Evolutionary conservation across 305 asterid genomes (phyloP), one percentile per base, ranked within the genome.

Genomic region (Ajuga reptans): DNA sequence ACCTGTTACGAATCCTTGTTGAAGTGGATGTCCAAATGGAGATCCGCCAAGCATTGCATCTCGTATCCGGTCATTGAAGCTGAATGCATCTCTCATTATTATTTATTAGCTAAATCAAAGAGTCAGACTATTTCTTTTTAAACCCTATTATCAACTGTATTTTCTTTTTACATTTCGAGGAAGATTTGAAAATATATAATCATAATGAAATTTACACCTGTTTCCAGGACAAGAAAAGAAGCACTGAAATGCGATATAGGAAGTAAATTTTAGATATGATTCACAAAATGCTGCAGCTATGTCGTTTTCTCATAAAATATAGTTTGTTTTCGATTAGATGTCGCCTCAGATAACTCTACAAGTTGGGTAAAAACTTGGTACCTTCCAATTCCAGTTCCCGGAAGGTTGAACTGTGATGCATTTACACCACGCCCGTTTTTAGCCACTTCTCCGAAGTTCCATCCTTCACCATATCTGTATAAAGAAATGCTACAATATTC

Each of bases 21-120:
- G 99, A 71, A 93, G 96, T 66, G 89, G 95, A 80, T 81, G 97
- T 65, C 99, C 97, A 75, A 93, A 93, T 18, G 97, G 99, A 78
- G 99, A 93, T 73, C 97, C 97, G n/a, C 99, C 99, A 71, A 91
- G 96, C 81, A 83, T 24, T 68, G 96, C 97, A 73, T 93, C 97
- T 39, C 97, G 92, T 67, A 91, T 87, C 66, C 99, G 91, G 83
- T 93, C 99, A 64, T 93, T 93, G 77, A 93, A 93, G 85, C 99
- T 93, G 89, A 83, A 82, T 5, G 51, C 66, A 59, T 43, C 9
- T 55, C 29, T 58, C 77, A 60, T 57, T 75, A 55, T 51, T 64
- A 18, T 46, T 74, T 39, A 50, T 42, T 43, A 39, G 47, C 51
- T 31, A 31, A 31, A 31, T 3, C 5, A 3, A 5, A 31, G 6